Evolutionary conservation across 2,329 filamentous ascomycete species (phyloP), one percentile per base, ranked within the genome.

Genomic region (Hypoxylon sp.): DNA sequence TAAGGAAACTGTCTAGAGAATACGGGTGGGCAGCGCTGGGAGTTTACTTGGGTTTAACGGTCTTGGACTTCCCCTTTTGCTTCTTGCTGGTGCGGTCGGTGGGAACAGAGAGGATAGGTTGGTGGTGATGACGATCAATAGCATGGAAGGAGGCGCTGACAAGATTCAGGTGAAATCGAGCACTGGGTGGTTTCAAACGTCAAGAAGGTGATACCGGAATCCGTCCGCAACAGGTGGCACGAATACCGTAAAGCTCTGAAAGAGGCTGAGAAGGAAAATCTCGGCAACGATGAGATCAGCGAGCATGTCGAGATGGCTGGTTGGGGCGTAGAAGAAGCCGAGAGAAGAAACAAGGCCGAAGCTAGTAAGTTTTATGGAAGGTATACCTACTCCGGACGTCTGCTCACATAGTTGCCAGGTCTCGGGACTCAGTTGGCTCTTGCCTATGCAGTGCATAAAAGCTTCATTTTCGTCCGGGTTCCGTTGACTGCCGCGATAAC

Each of bases 381-480:
- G 32, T 31, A 6, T 15, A 6, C 8, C 35, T 24, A 31, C 8
- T 61, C 47, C 37, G 66, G 58, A 32, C 13, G 42, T 13, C 35
- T 65, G 56, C 68, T 74, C 44, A 75, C 53, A 39, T 62, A 58
- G 17, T 19, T 39, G 39, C 42, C 70, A 91, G 88, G 88, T 73
- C 79, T 91, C 35, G 88, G 85, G 56, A 98, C 96, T 7, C 94
- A 98, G 78, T 84, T 99, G 31, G 94, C 93, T 15, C 87, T 99
- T 53, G 96, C 96, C 11, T 99, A 99, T 77, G 95, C 95, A 29
- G 93, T 99, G 65, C 96, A 99, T 85, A 99, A 99, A 83, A 97
- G 92, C 74, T 93, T 98, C 80, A 98, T 99, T 76, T 97, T 99
- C 80, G 80, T 98, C 72, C 89, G 96, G n/a, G 93, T 99, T 8